Base-by-base conservation (phyloP, 805 yeast genomes). In the Pachysolen tannophilus region DNA sequence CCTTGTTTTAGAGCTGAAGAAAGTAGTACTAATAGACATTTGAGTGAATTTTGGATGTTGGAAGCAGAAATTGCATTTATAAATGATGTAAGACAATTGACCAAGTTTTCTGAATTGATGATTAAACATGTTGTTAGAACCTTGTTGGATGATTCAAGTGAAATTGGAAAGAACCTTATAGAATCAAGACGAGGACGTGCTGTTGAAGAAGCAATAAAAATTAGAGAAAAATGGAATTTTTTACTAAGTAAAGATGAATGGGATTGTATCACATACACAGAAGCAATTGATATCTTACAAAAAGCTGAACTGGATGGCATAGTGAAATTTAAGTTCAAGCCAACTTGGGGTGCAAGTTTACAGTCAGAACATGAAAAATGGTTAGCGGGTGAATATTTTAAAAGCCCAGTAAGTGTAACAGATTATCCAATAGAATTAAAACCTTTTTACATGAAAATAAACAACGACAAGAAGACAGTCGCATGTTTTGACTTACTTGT, bases 41-140 rank as follows among this genome's bases (percentile, higher is more conserved):
- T 92, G 39, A 73, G 90, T 40, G 99, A 92, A 56, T 92, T 92
- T 55, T 92, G 97, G 97, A 88, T 92, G 97, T 58, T 92, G 3
- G 99, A 92, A 56, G 94, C 87, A 0, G 99, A 92, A 53, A 56
- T 86, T 15, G 77, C 85, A 7, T 83, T 82, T 54, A 58, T 82
- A 2, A 64, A 66, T 5, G 56, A 63, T 10, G 69, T 88, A 6
- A 50, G 52, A 3, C 81, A 80, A 40, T 56, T 92, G 37, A 79
- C 90, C 2, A 49, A 48, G 2, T 69, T 85, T 33, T 73, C 80
- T 2, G 95, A 88, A 52, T 49, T 51, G 1, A 81, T 87, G 94
- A 63, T 85, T 25, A 72, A 77, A 39, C 48, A 52, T 27, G 69
- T 76, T 4, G 69, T 63, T 6, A 32, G 40, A n/a, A 47, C 43